A percentile compares a stretch with the other conserved stretches of the same genome.
Conservation (phyloP, 2,329 filamentous ascomycete species). For the Penicillium sp. region DNA sequence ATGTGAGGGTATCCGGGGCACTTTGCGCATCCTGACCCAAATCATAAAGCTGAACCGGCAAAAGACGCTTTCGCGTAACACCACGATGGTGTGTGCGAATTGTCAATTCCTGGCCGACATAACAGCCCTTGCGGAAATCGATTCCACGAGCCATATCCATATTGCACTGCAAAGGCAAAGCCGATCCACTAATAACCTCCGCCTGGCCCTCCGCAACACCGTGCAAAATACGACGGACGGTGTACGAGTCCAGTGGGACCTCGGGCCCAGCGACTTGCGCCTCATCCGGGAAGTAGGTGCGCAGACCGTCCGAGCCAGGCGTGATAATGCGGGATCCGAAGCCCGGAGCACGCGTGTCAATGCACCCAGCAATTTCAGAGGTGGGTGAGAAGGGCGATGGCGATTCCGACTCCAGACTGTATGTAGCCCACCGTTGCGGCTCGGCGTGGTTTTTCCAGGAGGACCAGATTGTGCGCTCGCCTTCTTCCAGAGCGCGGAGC, state of each 20-base stretch:
- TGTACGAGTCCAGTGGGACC: conserved; percentile 62
- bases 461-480: conserved; percentile 68
- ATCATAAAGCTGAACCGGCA: conserved; percentile 74
- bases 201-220: conserved; percentile 82
- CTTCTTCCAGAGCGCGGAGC: conserved; percentile 62
- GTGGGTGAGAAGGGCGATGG: conserved; percentile 29
- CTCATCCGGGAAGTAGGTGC: conserved; percentile 31
- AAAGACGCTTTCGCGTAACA: conserved; percentile 83
- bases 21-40: conserved; percentile 33
- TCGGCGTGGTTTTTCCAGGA: conserved; percentile 62
- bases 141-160: conserved; percentile 82
- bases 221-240: conserved; percentile 69
- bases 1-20: conserved; percentile 51
- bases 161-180: conserved; percentile 84
- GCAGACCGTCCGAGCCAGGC: conserved; percentile 35
- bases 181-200: conserved; percentile 69
- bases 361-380: conserved; percentile 32
- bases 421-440: conserved; percentile 35
- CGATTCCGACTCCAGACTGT: conserved; percentile 37
- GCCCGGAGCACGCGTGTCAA: conserved; percentile 41
- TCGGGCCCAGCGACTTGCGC: conserved; percentile 45
- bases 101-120: conserved; percentile 93
- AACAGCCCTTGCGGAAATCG: conserved; percentile 94
- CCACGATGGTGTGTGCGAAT: conserved; percentile 93
- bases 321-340: conserved; percentile 41